phyloP scores from a whole-genome alignment of 257 asterid species.

The Solanum tarijense region DNA sequence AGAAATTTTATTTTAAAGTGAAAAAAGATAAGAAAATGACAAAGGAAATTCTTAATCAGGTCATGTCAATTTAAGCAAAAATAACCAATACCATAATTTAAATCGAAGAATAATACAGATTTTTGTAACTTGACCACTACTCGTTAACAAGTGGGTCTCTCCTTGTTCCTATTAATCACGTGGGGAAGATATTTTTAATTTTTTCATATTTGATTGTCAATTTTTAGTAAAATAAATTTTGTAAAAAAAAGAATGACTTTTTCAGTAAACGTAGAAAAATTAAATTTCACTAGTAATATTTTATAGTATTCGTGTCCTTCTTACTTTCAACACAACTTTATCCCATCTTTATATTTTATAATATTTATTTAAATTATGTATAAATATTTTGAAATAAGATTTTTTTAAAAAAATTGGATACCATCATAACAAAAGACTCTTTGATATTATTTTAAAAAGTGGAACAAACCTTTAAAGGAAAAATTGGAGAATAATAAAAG shows the following conservation, averaged over 20 bases:
- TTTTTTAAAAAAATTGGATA: not conserved
- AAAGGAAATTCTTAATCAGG: not conserved
- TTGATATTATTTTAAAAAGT: not conserved
- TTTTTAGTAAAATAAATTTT: not conserved
- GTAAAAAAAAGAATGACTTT: not conserved
- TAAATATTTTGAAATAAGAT: not conserved
- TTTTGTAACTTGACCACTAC: not conserved
- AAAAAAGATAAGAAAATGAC: not conserved
- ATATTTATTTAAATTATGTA: not conserved
- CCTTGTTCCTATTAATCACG: not conserved
- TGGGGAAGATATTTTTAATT: not conserved
- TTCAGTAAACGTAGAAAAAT: rapidly evolving
- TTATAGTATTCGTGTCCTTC: too few relatives aligned
- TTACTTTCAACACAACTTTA: not conserved
- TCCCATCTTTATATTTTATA: not conserved
- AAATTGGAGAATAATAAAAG: not conserved
- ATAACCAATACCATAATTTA: not conserved
- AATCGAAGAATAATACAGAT: not conserved
- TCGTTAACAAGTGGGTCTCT: not conserved
- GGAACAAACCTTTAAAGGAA: not conserved
- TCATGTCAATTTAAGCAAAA: not conserved
- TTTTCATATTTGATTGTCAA: not conserved
- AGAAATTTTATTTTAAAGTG: not conserved
- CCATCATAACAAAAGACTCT: not conserved
- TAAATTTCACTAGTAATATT: not conserved